Evolutionary conservation across 75 land plant species (phyloP).

Genomic region (Pinus tabuliformis): DNA sequence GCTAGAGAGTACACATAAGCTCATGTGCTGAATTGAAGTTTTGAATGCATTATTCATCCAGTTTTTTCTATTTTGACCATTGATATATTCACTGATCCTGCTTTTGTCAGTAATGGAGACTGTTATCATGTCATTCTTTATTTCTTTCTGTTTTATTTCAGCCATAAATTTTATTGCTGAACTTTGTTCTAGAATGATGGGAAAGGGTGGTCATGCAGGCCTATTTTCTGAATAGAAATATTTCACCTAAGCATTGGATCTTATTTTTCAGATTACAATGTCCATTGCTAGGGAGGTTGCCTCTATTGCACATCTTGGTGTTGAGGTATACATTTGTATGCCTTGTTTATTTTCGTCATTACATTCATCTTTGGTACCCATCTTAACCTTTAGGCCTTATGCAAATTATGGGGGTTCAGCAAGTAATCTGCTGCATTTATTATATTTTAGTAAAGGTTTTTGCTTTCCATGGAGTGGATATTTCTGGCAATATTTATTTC

Average conservation of each 20-base stretch:
- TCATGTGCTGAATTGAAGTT: too few relatives aligned
- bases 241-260: slow-evolving; percentile 6
- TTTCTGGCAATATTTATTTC: slow-evolving; percentile 17
- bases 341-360: neutral
- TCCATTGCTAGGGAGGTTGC: slow-evolving; percentile 94
- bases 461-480: slow-evolving; percentile 4
- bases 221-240: slow-evolving; percentile 1
- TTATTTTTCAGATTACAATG: slow-evolving; percentile 69
- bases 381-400: neutral
- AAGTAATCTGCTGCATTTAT: slow-evolving; percentile 1
- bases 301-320: slow-evolving; percentile 74
- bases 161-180: neutral
- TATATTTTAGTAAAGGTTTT: neutral
- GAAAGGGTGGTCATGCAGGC: neutral
- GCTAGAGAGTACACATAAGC: too few relatives aligned
- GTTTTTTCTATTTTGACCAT: neutral
- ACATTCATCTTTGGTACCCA: neutral
- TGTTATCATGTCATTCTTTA: neutral
- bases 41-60: too few relatives aligned
- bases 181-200: neutral
- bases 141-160: neutral
- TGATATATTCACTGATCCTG: neutral
- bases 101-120: neutral
- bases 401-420: neutral
- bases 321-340: slow-evolving; percentile 48